Evolutionary conservation across 1,139 yeast genomes (phyloP).

Genomic region (Zygosaccharomyces pseudobailii): DNA sequence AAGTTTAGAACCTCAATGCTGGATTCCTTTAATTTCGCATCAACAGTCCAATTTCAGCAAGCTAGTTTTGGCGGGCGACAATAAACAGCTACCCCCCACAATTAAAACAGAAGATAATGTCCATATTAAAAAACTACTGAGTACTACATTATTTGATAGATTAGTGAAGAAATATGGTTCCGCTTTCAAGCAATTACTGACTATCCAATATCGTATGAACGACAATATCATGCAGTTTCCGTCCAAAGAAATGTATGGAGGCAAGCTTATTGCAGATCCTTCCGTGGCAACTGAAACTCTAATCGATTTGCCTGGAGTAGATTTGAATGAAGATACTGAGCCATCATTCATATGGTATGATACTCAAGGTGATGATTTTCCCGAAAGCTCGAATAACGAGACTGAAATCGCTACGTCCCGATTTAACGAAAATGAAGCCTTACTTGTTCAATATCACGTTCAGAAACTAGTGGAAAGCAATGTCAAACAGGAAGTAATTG

Average conservation of each 20-base stretch:
- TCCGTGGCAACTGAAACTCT: constrained; percentile 52
- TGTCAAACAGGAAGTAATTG: constrained; percentile 52
- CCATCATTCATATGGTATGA: constrained; percentile 73
- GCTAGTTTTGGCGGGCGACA: constrained; percentile 79
- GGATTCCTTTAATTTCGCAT: constrained; percentile 85
- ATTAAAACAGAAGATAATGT: constrained; percentile 44
- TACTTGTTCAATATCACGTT: constrained; percentile 56
- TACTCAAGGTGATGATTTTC: constrained; percentile 85
- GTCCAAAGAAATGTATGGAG: constrained; percentile 59
- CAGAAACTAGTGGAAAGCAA: constrained; percentile 45
- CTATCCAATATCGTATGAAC: constrained; percentile 88
- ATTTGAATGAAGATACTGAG: constrained; percentile 41
- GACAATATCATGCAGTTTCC: constrained; percentile 73
- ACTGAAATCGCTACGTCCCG: constrained; percentile 44
- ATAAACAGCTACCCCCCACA: constrained; percentile 82
- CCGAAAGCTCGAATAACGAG: constrained; percentile 45
- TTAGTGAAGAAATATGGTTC: constrained; percentile 51
- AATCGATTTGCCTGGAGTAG: constrained; percentile 52
- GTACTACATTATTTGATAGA: constrained; percentile 74
- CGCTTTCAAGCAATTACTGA: constrained; percentile 50
- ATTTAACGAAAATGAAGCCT: constrained; percentile 69
- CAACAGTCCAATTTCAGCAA: constrained; percentile 47
- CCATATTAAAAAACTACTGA: constrained; percentile 40
- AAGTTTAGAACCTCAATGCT: constrained; percentile 89
- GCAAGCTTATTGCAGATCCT: constrained; percentile 56